Conservation (phyloP, 176 grass and related monocot species). For the Oryza australiensis region DNA sequence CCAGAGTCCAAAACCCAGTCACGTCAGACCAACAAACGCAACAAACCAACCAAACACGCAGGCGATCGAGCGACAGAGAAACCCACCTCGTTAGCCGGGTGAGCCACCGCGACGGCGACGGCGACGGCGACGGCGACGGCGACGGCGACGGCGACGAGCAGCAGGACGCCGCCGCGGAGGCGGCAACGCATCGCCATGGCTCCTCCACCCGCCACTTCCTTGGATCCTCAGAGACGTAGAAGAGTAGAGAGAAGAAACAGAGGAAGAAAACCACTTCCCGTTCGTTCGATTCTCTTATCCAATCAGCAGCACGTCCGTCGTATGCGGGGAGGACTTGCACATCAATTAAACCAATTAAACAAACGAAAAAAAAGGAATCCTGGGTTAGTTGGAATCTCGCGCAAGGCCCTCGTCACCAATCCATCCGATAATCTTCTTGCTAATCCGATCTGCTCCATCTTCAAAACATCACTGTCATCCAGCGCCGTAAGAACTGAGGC, state of each 20-base stretch:
- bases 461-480: slow-evolving; percentile 6
- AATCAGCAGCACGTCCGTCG: not conserved
- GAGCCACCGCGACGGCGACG: not conserved
- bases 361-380: not conserved
- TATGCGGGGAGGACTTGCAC: not conserved
- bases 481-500: not conserved
- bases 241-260: not conserved
- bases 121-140: not conserved
- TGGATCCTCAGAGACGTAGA: not conserved
- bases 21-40: not conserved
- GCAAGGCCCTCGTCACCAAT: not conserved
- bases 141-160: not conserved
- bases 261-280: not conserved
- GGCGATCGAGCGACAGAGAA: not conserved
- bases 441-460: not conserved
- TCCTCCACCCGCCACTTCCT: not conserved
- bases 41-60: too few species aligned
- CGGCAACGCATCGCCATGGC: not conserved
- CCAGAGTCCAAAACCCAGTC: not conserved
- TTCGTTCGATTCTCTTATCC: slow-evolving; percentile 6
- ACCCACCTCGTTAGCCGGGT: not conserved
- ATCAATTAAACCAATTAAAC: not conserved
- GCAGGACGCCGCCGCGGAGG: not conserved
- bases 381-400: slow-evolving; percentile 23
- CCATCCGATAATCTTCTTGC: slow-evolving; percentile 2